These are phyloP conservation scores for Pseudonitzschia delicatissima DNA, from an alignment of 108 stramenopile species.

Conservation along the genomic window DNA sequence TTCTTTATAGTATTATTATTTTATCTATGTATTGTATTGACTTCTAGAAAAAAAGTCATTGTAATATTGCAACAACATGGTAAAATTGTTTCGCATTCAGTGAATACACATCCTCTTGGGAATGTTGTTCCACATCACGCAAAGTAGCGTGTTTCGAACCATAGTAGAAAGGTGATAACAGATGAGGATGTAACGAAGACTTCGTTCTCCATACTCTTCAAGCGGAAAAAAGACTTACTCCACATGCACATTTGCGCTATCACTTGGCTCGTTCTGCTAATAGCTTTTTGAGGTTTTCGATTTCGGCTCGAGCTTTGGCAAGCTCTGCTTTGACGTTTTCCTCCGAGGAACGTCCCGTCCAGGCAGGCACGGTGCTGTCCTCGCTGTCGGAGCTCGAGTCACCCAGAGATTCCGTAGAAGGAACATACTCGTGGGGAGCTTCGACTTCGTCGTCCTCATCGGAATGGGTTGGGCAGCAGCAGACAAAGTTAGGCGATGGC, in stretches of 20 bases:
- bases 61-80: too few relatives aligned
- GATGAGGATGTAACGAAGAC: neutral
- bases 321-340: conserved; percentile 34
- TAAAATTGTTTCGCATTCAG: too few relatives aligned
- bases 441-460: conserved; percentile 25
- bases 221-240: neutral
- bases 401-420: neutral
- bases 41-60: too few relatives aligned
- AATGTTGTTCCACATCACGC: too few relatives aligned
- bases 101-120: too few relatives aligned
- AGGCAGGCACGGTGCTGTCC: conserved; percentile 24
- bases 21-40: too few relatives aligned
- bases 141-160: too few relatives aligned
- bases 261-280: conserved; percentile 18
- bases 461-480: conserved; percentile 66
- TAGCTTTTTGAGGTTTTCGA: conserved; percentile 29
- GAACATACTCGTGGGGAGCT: neutral
- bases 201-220: neutral
- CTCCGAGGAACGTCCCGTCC: neutral
- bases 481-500: conserved; percentile 92
- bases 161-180: neutral
- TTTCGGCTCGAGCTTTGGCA: conserved; percentile 33
- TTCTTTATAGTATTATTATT: too few relatives aligned
- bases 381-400: conserved; percentile 24
- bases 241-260: neutral